Evolutionary conservation across 1,139 yeast genomes (phyloP).

Genomic region (Protomyces inundatus): DNA sequence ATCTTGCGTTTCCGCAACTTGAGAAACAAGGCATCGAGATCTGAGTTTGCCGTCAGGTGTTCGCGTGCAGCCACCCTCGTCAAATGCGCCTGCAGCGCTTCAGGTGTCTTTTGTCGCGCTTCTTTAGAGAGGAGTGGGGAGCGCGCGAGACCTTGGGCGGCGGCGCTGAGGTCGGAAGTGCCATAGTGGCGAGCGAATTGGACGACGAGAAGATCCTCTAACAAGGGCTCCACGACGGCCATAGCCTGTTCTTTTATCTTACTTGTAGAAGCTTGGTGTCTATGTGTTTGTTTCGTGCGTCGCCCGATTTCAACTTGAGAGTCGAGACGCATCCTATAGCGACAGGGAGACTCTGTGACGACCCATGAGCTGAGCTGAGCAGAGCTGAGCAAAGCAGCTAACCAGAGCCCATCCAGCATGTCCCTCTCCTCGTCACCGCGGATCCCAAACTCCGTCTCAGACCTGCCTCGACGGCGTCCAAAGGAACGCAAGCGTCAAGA

Average conservation of each 20-base stretch:
- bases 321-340: too few relatives aligned
- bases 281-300: too few relatives aligned
- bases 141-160: background rate
- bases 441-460: background rate
- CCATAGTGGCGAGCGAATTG: background rate
- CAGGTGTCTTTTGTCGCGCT: background rate
- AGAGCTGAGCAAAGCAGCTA: too few relatives aligned
- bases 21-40: background rate
- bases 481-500: constrained; percentile 33
- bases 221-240: background rate
- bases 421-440: constrained; percentile 16
- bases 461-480: constrained; percentile 13
- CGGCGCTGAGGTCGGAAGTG: background rate
- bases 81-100: background rate
- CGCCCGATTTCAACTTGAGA: too few relatives aligned
- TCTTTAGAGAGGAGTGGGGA: background rate
- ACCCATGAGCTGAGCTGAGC: too few relatives aligned
- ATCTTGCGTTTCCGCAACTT: background rate
- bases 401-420: background rate
- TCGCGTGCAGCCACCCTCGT: background rate
- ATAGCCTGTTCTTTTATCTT: too few relatives aligned
- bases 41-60: background rate
- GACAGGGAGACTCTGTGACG: too few relatives aligned
- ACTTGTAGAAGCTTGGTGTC: too few relatives aligned
- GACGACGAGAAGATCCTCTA: background rate